Evolutionary conservation across 1,284 basidiomycete genomes (phyloP).

Genomic region (Heliocybe sulcata): DNA sequence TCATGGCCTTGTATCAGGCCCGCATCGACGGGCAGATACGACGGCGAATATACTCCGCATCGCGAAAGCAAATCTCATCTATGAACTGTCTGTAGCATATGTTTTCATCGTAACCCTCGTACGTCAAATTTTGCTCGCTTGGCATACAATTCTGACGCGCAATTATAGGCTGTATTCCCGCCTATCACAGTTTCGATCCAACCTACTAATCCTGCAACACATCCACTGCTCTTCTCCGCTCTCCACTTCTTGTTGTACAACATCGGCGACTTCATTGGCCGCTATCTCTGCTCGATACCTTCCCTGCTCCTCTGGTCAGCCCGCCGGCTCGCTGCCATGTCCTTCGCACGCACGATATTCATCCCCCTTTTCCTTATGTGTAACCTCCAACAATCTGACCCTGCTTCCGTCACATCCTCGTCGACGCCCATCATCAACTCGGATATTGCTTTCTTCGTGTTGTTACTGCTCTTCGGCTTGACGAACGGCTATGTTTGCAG

Average conservation of each 20-base stretch:
- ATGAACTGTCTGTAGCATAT: slow-evolving; percentile 69
- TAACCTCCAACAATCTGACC: slow-evolving; percentile 54
- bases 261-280: slow-evolving; percentile 72
- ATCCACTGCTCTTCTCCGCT: slow-evolving; percentile 62
- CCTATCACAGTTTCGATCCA: slow-evolving; percentile 74
- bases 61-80: slow-evolving; percentile 56
- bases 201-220: slow-evolving; percentile 51
- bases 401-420: slow-evolving; percentile 12
- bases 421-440: slow-evolving; percentile 55
- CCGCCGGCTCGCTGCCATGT: slow-evolving; percentile 50
- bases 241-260: slow-evolving; percentile 72
- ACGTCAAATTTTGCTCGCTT: slow-evolving; percentile 17
- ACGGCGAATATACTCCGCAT: slow-evolving; percentile 35
- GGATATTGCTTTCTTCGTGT: slow-evolving; percentile 67
- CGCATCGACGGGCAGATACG: neutral
- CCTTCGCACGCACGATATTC: slow-evolving; percentile 69
- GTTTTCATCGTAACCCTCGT: slow-evolving; percentile 80
- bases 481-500: slow-evolving; percentile 74
- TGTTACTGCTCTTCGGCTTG: slow-evolving; percentile 67
- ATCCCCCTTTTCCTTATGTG: slow-evolving; percentile 81
- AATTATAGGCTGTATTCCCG: slow-evolving; percentile 71
- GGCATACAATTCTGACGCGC: slow-evolving; percentile 3
- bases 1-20: neutral
- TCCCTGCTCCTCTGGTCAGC: slow-evolving; percentile 61
- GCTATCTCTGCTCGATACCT: slow-evolving; percentile 67